Evolutionary conservation across 257 asterid species (phyloP).

Genomic region (Nicotiana undulata): DNA sequence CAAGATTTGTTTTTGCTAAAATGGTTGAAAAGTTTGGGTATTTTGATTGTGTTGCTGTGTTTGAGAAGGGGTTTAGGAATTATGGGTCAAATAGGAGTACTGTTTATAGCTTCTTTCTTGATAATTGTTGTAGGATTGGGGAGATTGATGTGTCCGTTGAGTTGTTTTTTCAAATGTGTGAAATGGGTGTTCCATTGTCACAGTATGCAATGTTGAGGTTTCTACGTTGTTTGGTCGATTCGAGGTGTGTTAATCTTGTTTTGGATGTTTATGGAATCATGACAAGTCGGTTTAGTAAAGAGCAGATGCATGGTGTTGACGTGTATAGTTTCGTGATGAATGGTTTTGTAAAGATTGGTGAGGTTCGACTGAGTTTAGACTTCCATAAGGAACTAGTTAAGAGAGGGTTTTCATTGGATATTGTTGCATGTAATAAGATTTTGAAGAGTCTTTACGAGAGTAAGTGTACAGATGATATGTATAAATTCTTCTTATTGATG

Average conservation of each 20-base stretch:
- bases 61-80: slow-evolving; percentile 14
- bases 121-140: slow-evolving; percentile 24
- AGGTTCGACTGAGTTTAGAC: slow-evolving; percentile 18
- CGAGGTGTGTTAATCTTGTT: slow-evolving; percentile 9
- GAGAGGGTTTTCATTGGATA: slow-evolving; percentile 19
- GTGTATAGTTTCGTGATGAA: slow-evolving; percentile 25
- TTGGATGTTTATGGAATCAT: slow-evolving; percentile 8
- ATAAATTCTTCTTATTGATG: slow-evolving; percentile 19
- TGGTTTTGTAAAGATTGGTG: slow-evolving; percentile 27
- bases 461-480: slow-evolving; percentile 11
- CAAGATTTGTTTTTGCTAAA: slow-evolving; percentile 26
- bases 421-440: slow-evolving; percentile 30
- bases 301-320: slow-evolving; percentile 4
- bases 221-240: slow-evolving; percentile 23
- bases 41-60: slow-evolving; percentile 19
- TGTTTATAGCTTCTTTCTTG: slow-evolving; percentile 26
- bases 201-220: slow-evolving; percentile 17
- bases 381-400: slow-evolving; percentile 24
- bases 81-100: slow-evolving; percentile 16
- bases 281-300: slow-evolving; percentile 1
- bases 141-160: slow-evolving; percentile 17
- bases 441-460: slow-evolving; percentile 14
- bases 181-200: slow-evolving; percentile 20
- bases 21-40: slow-evolving; percentile 23
- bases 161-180: slow-evolving; percentile 17